These are phyloP conservation scores for Casuarina cunninghamiana DNA, from an alignment of 306 rosid species.

Conservation along the genomic window DNA sequence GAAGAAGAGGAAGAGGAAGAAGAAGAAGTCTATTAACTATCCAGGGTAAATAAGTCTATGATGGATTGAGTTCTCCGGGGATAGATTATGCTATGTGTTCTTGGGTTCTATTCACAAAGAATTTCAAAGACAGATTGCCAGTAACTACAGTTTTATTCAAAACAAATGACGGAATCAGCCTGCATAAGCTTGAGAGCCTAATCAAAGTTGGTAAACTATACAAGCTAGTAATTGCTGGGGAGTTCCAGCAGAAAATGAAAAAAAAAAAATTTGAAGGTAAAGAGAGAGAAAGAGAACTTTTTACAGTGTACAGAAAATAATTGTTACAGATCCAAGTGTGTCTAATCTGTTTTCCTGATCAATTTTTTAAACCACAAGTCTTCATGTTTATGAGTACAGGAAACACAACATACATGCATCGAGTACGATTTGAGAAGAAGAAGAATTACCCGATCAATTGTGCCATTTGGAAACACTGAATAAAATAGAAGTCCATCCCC, in stretches of 20 bases:
- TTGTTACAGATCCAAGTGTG: not conserved
- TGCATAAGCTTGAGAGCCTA: too few relatives aligned
- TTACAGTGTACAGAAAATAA: not conserved
- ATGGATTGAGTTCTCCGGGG: too few relatives aligned
- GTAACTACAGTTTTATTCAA: too few relatives aligned
- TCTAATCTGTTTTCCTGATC: not conserved
- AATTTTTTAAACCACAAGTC: not conserved
- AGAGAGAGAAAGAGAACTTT: not conserved
- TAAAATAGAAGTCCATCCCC: slow-evolving; percentile 70
- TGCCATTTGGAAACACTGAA: slow-evolving; percentile 57
- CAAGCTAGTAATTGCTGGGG: not conserved
- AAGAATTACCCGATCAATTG: slow-evolving; percentile 50
- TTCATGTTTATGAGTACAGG: not conserved
- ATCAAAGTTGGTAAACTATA: too few relatives aligned
- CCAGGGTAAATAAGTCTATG: too few relatives aligned
- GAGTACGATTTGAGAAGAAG: not conserved
- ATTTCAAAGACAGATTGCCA: too few relatives aligned
- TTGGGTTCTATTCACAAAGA: too few relatives aligned
- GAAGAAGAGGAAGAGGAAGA: too few relatives aligned
- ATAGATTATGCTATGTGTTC: too few relatives aligned
- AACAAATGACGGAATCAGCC: too few relatives aligned
- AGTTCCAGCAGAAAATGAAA: not conserved
- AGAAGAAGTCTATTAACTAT: too few relatives aligned
- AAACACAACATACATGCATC: not conserved
- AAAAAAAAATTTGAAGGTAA: not conserved